A percentile compares a stretch with the other conserved stretches of the same genome.
These are phyloP conservation scores for Serendipita sp. DNA, from an alignment of 1,284 basidiomycete genomes.

Conservation along the genomic window DNA sequence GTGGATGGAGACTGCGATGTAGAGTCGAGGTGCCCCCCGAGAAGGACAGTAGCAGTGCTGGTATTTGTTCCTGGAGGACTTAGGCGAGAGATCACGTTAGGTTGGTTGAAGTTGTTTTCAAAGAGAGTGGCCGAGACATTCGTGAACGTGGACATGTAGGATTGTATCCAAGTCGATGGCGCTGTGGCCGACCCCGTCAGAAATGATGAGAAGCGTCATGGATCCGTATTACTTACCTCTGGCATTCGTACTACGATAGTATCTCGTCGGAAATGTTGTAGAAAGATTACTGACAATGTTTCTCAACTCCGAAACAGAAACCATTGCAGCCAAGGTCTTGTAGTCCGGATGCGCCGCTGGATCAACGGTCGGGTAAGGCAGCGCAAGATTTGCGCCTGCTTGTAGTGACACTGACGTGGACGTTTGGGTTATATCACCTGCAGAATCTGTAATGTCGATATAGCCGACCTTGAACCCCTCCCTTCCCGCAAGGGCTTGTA, in stretches of 20 bases:
- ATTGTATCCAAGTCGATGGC: not conserved
- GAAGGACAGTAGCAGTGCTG: not conserved
- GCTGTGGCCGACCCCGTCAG: not conserved
- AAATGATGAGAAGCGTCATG: not conserved
- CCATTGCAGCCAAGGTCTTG: slow-evolving; percentile 10
- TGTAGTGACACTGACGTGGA: not conserved
- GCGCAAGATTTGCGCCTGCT: not conserved
- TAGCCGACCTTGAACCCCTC: slow-evolving; percentile 9
- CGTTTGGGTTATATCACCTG: not conserved
- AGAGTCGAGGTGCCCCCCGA: slow-evolving; percentile 7
- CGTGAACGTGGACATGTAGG: not conserved
- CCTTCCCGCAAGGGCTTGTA: not conserved
- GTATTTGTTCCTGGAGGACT: not conserved
- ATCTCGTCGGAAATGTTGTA: slow-evolving; percentile 11
- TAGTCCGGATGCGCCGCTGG: slow-evolving; percentile 12
- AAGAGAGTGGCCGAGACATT: not conserved
- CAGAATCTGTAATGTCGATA: slow-evolving; percentile 10
- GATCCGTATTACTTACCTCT: slow-evolving; percentile 6
- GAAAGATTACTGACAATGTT: slow-evolving; percentile 10
- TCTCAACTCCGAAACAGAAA: slow-evolving; percentile 10
- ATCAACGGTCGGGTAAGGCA: slow-evolving; percentile 10
- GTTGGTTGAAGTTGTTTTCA: slow-evolving; percentile 9
- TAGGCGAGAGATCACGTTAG: slow-evolving; percentile 4
- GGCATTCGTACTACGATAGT: slow-evolving; percentile 11
- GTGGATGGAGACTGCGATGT: slow-evolving; percentile 6